phyloP scores from a whole-genome alignment of 2,329 filamentous ascomycete species.

The Diaporthe citrichinensis region DNA sequence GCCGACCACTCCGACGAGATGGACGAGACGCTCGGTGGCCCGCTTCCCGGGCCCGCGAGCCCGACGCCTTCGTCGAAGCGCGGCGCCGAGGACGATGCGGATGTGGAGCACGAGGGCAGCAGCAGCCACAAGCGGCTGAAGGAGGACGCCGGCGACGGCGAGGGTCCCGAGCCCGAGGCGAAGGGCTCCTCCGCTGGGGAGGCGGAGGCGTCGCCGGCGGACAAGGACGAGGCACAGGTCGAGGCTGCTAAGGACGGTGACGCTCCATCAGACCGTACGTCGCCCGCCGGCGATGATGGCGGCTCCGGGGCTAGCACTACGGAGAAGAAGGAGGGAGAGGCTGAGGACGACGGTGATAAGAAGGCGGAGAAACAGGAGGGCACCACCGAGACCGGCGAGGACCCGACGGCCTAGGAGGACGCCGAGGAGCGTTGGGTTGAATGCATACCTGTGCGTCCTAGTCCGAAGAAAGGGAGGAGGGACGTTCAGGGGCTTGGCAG shows the following conservation, averaged over 20 bases:
- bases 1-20: neutral
- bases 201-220: constrained; percentile 21
- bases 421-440: constrained; percentile 27
- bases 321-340: neutral
- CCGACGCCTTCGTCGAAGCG: constrained; percentile 60
- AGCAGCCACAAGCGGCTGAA: constrained; percentile 63
- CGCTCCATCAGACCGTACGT: neutral
- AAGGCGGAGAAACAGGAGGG: neutral
- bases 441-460: constrained; percentile 27
- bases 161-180: constrained; percentile 40
- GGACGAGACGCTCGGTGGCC: constrained; percentile 18
- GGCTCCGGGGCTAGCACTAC: constrained; percentile 35
- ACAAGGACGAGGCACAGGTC: constrained; percentile 12
- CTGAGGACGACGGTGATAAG: neutral
- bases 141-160: constrained; percentile 53
- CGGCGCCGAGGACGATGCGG: constrained; percentile 66
- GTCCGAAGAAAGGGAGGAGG: constrained; percentile 1
- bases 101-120: constrained; percentile 49
- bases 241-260: neutral
- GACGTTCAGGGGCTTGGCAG: neutral
- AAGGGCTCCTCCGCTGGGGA: constrained; percentile 23
- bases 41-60: constrained; percentile 33
- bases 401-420: constrained; percentile 31
- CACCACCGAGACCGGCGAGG: constrained; percentile 30
- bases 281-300: constrained; percentile 36